Evolutionary conservation across 1,139 yeast genomes (phyloP), one percentile per base, ranked within the genome.

Genomic region (Blastobotrys proliferans): DNA sequence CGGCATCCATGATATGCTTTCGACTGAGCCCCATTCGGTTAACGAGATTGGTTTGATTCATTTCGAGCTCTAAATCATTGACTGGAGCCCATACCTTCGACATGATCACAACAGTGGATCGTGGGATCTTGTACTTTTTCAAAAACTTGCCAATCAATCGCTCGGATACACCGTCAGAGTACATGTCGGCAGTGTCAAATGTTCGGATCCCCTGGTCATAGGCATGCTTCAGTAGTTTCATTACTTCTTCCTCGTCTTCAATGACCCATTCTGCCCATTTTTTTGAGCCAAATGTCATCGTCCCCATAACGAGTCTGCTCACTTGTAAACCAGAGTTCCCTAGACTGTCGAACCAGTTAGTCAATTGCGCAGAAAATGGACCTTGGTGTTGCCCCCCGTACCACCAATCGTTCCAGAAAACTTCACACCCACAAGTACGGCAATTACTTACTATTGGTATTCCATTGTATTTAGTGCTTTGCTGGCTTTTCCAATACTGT

Each of bases 271-370:
- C 70, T 6, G 59, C 67, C 75, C 76, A 74, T 16, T 48, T 38
- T 46, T 70, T 72, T 14, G 56, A 44, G 16, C 83, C 83, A 51
- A 61, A 76, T 2, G 76, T 61, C 81, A 77, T 77, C 53, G 79
- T 76, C 18, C 83, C 83, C 11, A 77, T 69, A 45, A 78, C 70
- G 41, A 76, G 57, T 46, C 69, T 69, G 25, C 81, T 72, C 35
- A 77, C 64, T 47, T 72, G 66, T 29, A 78, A 67, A 1, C 82
- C 82, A 1, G 79, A 72, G 33, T 65, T 61, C n/a, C 80, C 80
- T 13, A 42, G 35, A 19, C 31, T 34, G 22, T 20, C 27, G 32
- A 34, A 44, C 19, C n/a, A n/a, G n/a, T n/a, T n/a, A n/a, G n/a
- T n/a, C n/a, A n/a, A n/a, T n/a, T n/a, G n/a, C n/a, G n/a, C n/a